Conservation (phyloP, 108 stramenopile genomes). For the Fistulifera solaris region DNA sequence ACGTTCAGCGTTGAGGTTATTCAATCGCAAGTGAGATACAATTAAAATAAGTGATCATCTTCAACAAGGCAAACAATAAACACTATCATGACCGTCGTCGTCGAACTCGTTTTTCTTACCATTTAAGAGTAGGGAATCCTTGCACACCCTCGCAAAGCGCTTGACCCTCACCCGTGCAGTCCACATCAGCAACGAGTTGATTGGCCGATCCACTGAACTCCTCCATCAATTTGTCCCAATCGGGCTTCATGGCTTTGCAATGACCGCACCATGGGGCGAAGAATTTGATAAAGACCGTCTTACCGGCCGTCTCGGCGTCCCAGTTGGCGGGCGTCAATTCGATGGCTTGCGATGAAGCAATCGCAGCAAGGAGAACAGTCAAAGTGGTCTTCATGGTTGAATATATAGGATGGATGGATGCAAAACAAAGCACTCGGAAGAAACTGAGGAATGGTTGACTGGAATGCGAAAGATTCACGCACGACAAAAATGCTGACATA, state of each 20-base stretch:
- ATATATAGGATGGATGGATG: background rate
- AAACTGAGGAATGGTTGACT: too few relatives aligned
- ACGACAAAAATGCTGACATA: too few relatives aligned
- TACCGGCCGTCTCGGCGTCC: slow-evolving; percentile 44
- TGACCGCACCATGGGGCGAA: slow-evolving; percentile 84
- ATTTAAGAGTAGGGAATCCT: slow-evolving; percentile 80
- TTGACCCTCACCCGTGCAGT: slow-evolving; percentile 67
- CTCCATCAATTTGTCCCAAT: slow-evolving; percentile 67
- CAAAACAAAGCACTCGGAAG: background rate
- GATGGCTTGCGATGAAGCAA: background rate
- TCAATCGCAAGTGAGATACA: too few relatives aligned
- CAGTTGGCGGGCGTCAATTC: slow-evolving; percentile 47
- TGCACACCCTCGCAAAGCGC: slow-evolving; percentile 65
- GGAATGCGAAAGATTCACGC: too few relatives aligned
- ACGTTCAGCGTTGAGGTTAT: too few relatives aligned
- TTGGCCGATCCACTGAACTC: slow-evolving; percentile 31
- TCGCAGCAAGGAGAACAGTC: slow-evolving; percentile 1
- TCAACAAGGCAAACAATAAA: too few relatives aligned
- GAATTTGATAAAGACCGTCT: slow-evolving; percentile 74
- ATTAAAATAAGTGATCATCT: too few relatives aligned
- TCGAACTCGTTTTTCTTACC: background rate
- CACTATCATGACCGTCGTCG: too few relatives aligned
- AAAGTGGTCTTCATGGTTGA: slow-evolving; percentile 7
- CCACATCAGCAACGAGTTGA: slow-evolving; percentile 66
- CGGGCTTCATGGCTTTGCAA: slow-evolving; percentile 57